These are phyloP conservation scores for Candida multigemmis DNA, from an alignment of 805 yeast species.

Conservation along the genomic window DNA sequence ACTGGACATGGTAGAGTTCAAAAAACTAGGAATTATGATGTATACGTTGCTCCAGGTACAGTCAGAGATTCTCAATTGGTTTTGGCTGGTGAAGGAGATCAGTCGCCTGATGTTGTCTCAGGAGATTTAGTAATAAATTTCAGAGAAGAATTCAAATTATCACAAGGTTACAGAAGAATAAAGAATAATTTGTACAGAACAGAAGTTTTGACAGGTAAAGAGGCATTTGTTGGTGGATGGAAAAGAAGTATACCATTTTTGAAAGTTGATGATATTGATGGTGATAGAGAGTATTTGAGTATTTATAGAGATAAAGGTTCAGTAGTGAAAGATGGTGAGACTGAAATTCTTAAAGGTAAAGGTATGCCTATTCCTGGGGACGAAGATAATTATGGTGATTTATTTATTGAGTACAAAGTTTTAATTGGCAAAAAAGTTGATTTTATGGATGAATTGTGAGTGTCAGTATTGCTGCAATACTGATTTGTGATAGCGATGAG, in stretches of 20 bases:
- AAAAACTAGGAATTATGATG: constrained; percentile 45
- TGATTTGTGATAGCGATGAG: no score
- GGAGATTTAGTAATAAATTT: constrained; percentile 70
- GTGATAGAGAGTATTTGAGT: constrained; percentile 30
- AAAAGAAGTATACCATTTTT: constrained; percentile 53
- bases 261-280: constrained; percentile 50
- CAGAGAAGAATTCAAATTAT: constrained; percentile 43
- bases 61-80: constrained; percentile 50
- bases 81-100: constrained; percentile 73
- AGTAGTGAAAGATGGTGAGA: constrained; percentile 54
- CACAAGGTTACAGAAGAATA: constrained; percentile 82
- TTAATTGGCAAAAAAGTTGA: no score
- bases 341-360: constrained; percentile 60
- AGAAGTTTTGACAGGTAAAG: constrained; percentile 64
- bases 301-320: constrained; percentile 46
- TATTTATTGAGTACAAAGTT: constrained; percentile 44
- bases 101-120: constrained; percentile 69
- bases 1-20: constrained; percentile 58
- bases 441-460: no score
- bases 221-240: constrained; percentile 82
- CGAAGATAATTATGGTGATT: constrained; percentile 28
- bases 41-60: constrained; percentile 65
- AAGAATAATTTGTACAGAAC: constrained; percentile 69
- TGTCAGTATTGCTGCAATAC: no score
- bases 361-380: constrained; percentile 74